phyloP scores from a whole-genome alignment of 495 filamentous ascomycete genomes.

The Cercophora scortea region DNA sequence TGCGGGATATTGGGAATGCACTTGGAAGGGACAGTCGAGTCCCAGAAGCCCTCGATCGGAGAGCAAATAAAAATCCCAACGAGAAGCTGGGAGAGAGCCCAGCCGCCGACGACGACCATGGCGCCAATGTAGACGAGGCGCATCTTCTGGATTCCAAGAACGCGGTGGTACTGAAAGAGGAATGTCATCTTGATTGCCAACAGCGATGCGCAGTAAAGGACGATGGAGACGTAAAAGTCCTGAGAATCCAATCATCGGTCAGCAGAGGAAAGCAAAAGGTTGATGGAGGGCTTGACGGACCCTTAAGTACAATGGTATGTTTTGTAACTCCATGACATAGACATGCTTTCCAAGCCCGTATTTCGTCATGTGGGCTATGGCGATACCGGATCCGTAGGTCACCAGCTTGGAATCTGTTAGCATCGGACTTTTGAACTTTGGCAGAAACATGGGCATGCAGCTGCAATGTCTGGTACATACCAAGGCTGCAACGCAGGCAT shows the following conservation, averaged over 20 bases:
- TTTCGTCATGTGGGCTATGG: constrained; percentile 18
- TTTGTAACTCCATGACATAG: constrained; percentile 5
- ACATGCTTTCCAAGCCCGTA: constrained; percentile 17
- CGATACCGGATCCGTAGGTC: constrained; percentile 9
- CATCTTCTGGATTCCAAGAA: constrained; percentile 22
- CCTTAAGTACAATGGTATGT: constrained; percentile 11
- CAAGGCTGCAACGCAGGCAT: constrained; percentile 9
- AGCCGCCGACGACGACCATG: constrained; percentile 23
- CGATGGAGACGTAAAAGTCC: constrained; percentile 26
- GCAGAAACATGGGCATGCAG: not conserved
- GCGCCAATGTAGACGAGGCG: constrained; percentile 13
- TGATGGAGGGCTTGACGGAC: not conserved
- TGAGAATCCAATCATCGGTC: not conserved
- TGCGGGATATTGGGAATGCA: constrained; percentile 22
- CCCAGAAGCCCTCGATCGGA: constrained; percentile 24
- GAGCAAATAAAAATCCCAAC: constrained; percentile 23
- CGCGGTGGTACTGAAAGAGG: constrained; percentile 27
- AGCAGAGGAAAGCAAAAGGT: not conserved
- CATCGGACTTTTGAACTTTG: not conserved
- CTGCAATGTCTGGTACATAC: not conserved
- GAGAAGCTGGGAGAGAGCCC: constrained; percentile 18
- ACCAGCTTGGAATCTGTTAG: not conserved
- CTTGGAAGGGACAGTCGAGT: constrained; percentile 5
- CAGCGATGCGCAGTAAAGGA: constrained; percentile 22
- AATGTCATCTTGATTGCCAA: constrained; percentile 24